These are phyloP conservation scores for Fusarium graminum DNA, from an alignment of 2,329 filamentous ascomycete genomes.

Conservation along the genomic window DNA sequence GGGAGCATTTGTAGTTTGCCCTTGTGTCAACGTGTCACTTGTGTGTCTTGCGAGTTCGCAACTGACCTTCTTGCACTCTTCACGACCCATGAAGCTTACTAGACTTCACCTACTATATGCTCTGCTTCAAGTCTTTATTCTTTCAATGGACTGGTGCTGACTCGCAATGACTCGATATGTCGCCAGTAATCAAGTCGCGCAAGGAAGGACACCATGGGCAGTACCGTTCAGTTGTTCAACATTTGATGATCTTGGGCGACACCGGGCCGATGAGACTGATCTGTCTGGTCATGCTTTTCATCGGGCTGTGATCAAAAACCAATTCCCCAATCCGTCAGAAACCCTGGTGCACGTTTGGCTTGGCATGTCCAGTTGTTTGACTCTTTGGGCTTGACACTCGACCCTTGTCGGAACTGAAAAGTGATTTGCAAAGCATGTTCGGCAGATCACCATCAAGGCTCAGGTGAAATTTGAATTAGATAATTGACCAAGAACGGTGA, in stretches of 20 bases:
- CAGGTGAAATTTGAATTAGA: conserved; percentile 34
- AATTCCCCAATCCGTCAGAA: conserved; percentile 1
- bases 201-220: neutral
- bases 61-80: neutral
- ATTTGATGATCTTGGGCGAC: neutral
- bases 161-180: neutral
- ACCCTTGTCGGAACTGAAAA: conserved; percentile 26
- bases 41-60: neutral
- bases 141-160: neutral
- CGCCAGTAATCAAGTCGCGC: neutral
- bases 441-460: conserved; percentile 43
- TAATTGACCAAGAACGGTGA: conserved; percentile 31
- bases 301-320: conserved; percentile 10
- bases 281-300: conserved; percentile 10
- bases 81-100: neutral
- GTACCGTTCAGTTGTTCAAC: neutral
- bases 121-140: neutral
- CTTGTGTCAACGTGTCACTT: conserved; percentile 6
- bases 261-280: conserved; percentile 10
- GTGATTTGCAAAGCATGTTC: conserved; percentile 24
- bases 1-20: conserved; percentile 16
- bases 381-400: conserved; percentile 7
- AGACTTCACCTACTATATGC: conserved; percentile 12
- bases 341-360: conserved; percentile 11
- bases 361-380: conserved; percentile 21